These are phyloP conservation scores for Fusarium penzigii DNA, from an alignment of 2,329 filamentous ascomycete genomes.

Conservation along the genomic window DNA sequence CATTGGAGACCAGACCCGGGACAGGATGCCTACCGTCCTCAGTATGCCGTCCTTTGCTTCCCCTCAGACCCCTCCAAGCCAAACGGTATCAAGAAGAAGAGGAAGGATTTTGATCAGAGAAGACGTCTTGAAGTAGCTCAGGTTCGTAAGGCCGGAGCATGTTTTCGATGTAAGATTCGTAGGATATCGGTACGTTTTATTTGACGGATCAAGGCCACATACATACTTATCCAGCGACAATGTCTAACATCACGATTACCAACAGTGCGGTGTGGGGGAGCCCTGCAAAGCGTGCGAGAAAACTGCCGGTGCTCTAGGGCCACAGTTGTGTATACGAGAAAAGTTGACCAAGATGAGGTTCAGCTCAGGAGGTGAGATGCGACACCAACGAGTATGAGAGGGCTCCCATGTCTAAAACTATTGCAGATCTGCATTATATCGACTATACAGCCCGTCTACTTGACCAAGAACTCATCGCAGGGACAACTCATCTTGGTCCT, in stretches of 20 bases:
- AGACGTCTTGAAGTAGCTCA: conserved; percentile 29
- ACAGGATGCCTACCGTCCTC: conserved; percentile 10
- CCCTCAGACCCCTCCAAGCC: conserved; percentile 30
- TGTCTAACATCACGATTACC: conserved; percentile 4
- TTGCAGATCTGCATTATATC: conserved; percentile 30
- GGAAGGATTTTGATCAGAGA: conserved; percentile 29
- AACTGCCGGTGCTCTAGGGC: conserved; percentile 26
- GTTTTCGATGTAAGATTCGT: conserved; percentile 29
- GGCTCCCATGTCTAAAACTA: neutral
- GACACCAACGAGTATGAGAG: neutral
- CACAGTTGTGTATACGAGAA: conserved; percentile 28
- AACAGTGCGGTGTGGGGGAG: conserved; percentile 27
- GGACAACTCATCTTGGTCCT: conserved; percentile 29
- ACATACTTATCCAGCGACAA: neutral
- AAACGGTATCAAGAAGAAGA: conserved; percentile 28
- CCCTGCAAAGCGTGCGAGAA: conserved; percentile 28
- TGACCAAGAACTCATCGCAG: conserved; percentile 29
- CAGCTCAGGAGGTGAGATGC: conserved; percentile 25
- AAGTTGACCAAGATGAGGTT: conserved; percentile 32
- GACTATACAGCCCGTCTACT: conserved; percentile 30
- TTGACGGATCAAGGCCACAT: no score
- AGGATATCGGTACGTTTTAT: conserved; percentile 27
- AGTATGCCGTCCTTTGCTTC: conserved; percentile 31
- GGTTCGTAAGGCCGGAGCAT: conserved; percentile 29
- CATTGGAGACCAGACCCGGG: conserved; percentile 4